Percentiles rank a stretch among this genome's conserved stretches.
These are phyloP conservation scores for Sporothrix pallida DNA, from an alignment of 2,329 filamentous ascomycete species.

Conservation along the genomic window DNA sequence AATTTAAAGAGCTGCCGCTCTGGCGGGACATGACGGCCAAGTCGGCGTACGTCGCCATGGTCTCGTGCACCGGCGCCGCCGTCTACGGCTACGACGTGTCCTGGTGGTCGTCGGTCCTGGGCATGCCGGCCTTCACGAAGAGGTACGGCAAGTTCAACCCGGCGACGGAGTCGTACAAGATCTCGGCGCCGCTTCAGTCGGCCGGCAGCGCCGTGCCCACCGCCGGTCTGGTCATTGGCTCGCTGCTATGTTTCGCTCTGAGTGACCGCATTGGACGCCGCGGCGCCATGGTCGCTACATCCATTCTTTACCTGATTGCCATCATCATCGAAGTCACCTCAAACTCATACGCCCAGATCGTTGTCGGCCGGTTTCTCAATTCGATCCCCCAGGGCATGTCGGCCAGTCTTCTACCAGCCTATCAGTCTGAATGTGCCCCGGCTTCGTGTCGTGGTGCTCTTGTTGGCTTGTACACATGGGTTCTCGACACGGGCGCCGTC, in stretches of 20 bases:
- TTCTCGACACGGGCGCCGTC: slow-evolving; percentile 30
- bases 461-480: slow-evolving; percentile 28
- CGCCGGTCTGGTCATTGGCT: slow-evolving; percentile 24
- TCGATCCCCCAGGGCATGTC: slow-evolving; percentile 31
- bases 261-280: slow-evolving; percentile 30
- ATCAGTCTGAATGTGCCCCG: slow-evolving; percentile 30
- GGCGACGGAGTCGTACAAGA: slow-evolving; percentile 6
- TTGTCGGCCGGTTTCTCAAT: slow-evolving; percentile 30
- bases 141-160: slow-evolving; percentile 30
- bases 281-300: slow-evolving; percentile 30
- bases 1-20: slow-evolving; percentile 1
- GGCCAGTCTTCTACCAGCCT: slow-evolving; percentile 28
- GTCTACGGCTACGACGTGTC: slow-evolving; percentile 32
- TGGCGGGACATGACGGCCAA: slow-evolving; percentile 31
- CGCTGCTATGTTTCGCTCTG: slow-evolving; percentile 25
- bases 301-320: slow-evolving; percentile 28
- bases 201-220: slow-evolving; percentile 28
- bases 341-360: slow-evolving; percentile 28
- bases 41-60: slow-evolving; percentile 23
- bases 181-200: slow-evolving; percentile 28
- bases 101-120: slow-evolving; percentile 30
- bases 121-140: slow-evolving; percentile 27
- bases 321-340: slow-evolving; percentile 27
- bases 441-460: slow-evolving; percentile 28
- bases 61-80: slow-evolving; percentile 29